Base-by-base conservation (phyloP, 2,329 filamentous ascomycete species). In the Neocatenulostroma microsporum region DNA sequence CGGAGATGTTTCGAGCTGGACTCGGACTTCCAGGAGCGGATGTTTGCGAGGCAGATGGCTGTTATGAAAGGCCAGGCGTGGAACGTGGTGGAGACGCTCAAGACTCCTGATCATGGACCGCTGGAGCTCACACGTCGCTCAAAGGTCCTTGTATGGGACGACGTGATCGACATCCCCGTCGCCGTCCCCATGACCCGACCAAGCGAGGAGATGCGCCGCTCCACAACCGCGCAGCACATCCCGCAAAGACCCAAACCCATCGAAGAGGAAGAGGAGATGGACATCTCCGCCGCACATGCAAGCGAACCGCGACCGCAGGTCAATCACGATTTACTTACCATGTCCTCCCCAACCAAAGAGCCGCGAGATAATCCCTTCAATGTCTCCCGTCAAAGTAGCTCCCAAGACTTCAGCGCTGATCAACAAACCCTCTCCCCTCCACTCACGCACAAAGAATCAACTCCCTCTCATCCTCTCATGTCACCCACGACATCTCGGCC, bases 41-140 rank as follows among this genome's bases (percentile, higher is more conserved):
- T 98, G 91, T 98, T 94, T 64, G 86, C 86, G n/a, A 80, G 85
- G 48, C 91, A 98, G 57, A 93, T 98, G 44, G 89, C 91, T 1
- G 91, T 98, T 41, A 94, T 98, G 86, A 98, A 98, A 63, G 91
- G 91, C 9, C 91, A 98, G 58, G 91, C 91, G 1, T 98, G 91
- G 87, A 98, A 98, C 57, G 91, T 98, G 0, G 91, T 98, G 4
- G 91, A 98, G 66, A 95, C 91, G 1, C 72, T 98, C 43, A 98
- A 98, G 61, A 84, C 84, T 13, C 71, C 78, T 1, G 91, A 96
- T 55, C 89, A 96, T 56, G 91, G 91, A 0, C 91, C 91, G 0
- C 69, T 98, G 13, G 91, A 96, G 63, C 74, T 98, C 36, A 96
- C 91, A 4, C 76, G 91, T 45, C 75, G 91, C 48, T 82, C 86